Base-by-base conservation (phyloP, 495 filamentous ascomycete species). In the Clavariopsis aquatica region DNA sequence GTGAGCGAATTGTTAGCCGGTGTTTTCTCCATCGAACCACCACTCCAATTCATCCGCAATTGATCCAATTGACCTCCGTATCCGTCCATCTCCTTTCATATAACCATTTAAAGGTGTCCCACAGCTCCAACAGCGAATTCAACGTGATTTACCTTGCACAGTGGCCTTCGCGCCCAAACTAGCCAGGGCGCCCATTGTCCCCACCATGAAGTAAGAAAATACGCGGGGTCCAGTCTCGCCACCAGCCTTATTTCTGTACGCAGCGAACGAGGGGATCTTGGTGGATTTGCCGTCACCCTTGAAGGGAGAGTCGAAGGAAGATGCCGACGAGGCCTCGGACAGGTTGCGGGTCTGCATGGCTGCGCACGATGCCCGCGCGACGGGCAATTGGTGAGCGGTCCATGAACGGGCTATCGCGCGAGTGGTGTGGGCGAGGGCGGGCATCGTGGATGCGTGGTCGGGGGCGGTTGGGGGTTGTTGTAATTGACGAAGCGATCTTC, bases 151-250 rank as follows among this genome's bases (percentile, higher is more conserved):
- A 98, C 94, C 92, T 85, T 96, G 89, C 69, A 99, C 90, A 62
- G 93, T 97, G 61, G 87, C 88, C 87, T 99, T 98, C 67, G 94
- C 95, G 70, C 93, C 95, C 65, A 93, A 88, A 46, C 93, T 93
- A 34, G 87, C 83, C 75, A 96, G 84, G 72, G 92, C 85, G 73
- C 94, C 95, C 83, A 98, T 88, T 22, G 93, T 87, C 68, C 94
- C 94, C 63, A 93, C 94, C 90, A 97, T 94, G 80, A 98, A 99
- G 84, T 99, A 99, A 70, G 84, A 84, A 79, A 96, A 96, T 69
- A 96, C 82, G 80, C 89, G 86, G 79, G 96, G 96, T 62, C 79
- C 77, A 20, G 23, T 53, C 72, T 81, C 83, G 59, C 84, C 74
- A 57, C 78, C 73, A 65, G 77, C 80, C 74, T 85, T 87, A 77